phyloP scores from a whole-genome alignment of 306 rosid species.

The Glycine tomentella region DNA sequence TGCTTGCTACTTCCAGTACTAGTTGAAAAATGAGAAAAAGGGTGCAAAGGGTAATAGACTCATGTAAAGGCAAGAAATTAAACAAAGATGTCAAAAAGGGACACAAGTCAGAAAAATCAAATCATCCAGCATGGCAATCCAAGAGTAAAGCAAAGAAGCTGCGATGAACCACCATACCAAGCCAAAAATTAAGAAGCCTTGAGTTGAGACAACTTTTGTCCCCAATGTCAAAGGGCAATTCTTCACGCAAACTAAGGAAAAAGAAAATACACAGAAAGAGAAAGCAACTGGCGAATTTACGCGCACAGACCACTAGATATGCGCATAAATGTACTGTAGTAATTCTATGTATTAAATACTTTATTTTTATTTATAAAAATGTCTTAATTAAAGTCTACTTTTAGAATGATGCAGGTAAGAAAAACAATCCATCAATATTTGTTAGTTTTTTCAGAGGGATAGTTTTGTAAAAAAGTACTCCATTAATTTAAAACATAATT shows the following conservation, averaged over 20 bases:
- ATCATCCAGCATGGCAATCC: constrained; percentile 44
- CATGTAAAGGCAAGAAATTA: constrained; percentile 42
- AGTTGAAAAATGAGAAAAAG: constrained; percentile 34
- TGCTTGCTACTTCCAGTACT: background rate
- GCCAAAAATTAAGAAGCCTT: constrained; percentile 39
- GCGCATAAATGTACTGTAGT: too few relatives aligned
- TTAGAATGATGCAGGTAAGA: too few relatives aligned
- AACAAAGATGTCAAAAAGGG: constrained; percentile 47
- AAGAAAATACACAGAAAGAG: too few relatives aligned
- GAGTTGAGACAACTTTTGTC: constrained; percentile 32
- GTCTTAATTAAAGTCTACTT: too few relatives aligned
- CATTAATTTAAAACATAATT: too few relatives aligned
- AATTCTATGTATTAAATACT: too few relatives aligned
- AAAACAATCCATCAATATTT: too few relatives aligned
- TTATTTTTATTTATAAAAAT: too few relatives aligned
- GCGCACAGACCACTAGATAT: background rate
- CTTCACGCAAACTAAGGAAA: constrained; percentile 64
- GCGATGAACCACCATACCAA: constrained; percentile 40
- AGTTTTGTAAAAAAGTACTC: too few relatives aligned
- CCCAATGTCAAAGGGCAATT: constrained; percentile 60
- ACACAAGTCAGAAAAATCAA: constrained; percentile 31
- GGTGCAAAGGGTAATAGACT: constrained; percentile 21
- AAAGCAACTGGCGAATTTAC: background rate
- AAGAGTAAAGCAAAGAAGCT: constrained; percentile 59
- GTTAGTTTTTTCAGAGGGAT: too few relatives aligned